Base-by-base conservation (phyloP, 2,329 filamentous ascomycete genomes). In the Teratosphaeria viscida region DNA sequence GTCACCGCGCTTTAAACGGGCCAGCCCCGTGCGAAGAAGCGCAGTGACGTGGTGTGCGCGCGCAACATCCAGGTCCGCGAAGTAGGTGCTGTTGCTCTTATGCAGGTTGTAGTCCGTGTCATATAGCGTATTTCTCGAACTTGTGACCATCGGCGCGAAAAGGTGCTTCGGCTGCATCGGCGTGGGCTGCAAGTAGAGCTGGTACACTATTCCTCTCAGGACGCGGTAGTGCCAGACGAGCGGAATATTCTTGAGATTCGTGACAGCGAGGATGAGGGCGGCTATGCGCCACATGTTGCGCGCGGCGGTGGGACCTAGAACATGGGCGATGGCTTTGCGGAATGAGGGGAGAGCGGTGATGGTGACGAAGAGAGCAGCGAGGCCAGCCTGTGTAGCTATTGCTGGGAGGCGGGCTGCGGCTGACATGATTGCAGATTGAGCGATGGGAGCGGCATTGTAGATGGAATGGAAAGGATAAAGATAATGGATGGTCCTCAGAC, bases 61-160 rank as follows among this genome's bases (percentile, higher is more conserved):
- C 47, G 87, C 85, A 61, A 92, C 82, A 74, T 95, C 91, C 65
- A 95, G 84, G 74, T 95, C 90, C 65, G 85, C 79, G 71, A 95
- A 95, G 78, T 95, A 95, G 34, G 91, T 95, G 66, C 83, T 85
- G 77, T 91, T 90, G 62, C 85, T 86, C 72, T 92, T 91, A 80
- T 92, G 88, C 52, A 90, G 70, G 76, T 94, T 92, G 77, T 91
- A 90, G 76, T 96, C 92, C 68, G 86, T 90, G 75, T 95, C 90
- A 66, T 88, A 81, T 58, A 88, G 75, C 0, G 88, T 83, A 14
- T 87, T 83, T 69, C 85, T 83, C 6, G 86, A 84, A 47, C 79
- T 77, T 16, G 86, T 84, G 60, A 89, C 84, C 49, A 88, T 76
- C 55, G 88, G 86, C 55, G 85, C 82, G 77, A 92, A 94, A 64